phyloP scores from a whole-genome alignment of 257 asterid genomes.

The Primulina tabacum region DNA sequence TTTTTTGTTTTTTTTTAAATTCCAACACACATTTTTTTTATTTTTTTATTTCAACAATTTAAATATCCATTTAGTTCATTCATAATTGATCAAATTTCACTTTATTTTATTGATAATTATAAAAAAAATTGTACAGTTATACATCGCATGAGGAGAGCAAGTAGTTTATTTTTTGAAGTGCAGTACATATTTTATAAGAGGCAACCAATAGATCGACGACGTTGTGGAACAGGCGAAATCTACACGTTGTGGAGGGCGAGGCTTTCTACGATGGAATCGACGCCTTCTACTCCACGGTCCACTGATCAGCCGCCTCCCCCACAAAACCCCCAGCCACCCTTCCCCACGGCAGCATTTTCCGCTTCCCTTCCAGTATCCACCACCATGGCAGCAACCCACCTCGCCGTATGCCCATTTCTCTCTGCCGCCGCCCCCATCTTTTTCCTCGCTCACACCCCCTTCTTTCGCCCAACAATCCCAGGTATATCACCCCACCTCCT shows the following conservation, averaged over 20 bases:
- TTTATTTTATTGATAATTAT: too few species aligned
- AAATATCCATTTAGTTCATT: too few species aligned
- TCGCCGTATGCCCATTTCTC: conserved; percentile 49
- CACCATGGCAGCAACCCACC: conserved; percentile 55
- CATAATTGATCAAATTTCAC: too few species aligned
- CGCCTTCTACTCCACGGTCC: conserved; percentile 41
- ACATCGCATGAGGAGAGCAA: too few species aligned
- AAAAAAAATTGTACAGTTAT: too few species aligned
- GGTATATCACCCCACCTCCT: conserved; percentile 28
- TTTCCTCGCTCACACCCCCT: conserved; percentile 57
- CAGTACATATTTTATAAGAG: not conserved
- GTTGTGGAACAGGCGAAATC: not conserved
- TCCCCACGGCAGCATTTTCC: conserved; percentile 23
- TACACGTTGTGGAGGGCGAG: not conserved
- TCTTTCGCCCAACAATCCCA: conserved; percentile 66
- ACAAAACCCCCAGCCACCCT: conserved; percentile 28
- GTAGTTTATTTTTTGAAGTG: too few species aligned
- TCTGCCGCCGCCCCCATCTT: conserved; percentile 52
- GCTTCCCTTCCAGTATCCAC: conserved; percentile 30
- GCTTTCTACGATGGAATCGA: conserved; percentile 43
- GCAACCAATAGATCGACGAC: not conserved
- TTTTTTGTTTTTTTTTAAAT: too few species aligned
- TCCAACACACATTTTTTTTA: too few species aligned
- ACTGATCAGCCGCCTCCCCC: conserved; percentile 37
- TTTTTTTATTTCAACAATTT: too few species aligned